Evolutionary conservation across 2,329 filamentous ascomycete genomes (phyloP), one percentile per base, ranked within the genome.

Genomic region (Colletotrichum scovillei): DNA sequence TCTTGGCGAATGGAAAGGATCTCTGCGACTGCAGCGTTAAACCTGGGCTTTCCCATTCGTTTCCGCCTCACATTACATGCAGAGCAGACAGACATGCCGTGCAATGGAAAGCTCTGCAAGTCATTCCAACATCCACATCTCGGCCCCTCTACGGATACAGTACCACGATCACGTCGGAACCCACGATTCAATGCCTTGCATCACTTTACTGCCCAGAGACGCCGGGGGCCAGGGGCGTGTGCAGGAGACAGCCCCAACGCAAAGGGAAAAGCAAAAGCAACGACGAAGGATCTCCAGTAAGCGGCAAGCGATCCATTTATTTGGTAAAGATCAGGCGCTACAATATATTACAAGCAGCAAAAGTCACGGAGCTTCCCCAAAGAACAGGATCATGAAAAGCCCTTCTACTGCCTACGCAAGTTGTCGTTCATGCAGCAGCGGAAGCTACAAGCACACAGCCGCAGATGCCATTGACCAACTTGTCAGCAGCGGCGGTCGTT

Each of bases 71-170:
- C 57, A 42, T 67, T 19, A 24, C 69, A 35, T 58, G 57, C 35
- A 62, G 16, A 30, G 28, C 42, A 46, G 19, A n/a, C 58, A 52
- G 69, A 67, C 46, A 42, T 67, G 67, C 52, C 7, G 32, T 28
- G 26, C 59, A 52, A n/a, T n/a, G n/a, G n/a, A 49, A 49, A 42
- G 38, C 59, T 30, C 63, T 71, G 69, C 63, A 71, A 62, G 57
- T 63, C 63, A 67, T 62, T 49, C 22, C n/a, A 3, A 19, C 58
- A 62, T 4, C 56, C 63, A 62, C 32, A 19, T 30, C 22, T 35
- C 57, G 56, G 46, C 5, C 63, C 53, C 32, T 42, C 28, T 53
- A 46, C 9, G 30, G 24, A n/a, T 67, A 42, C 60, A 38, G 49
- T 70, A 49, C 42, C 16, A n/a, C 8, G 19, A 53, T 35, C 60